These are phyloP conservation scores for Aureobasidium leucospermi DNA, from an alignment of 2,329 filamentous ascomycete species.

Conservation along the genomic window DNA sequence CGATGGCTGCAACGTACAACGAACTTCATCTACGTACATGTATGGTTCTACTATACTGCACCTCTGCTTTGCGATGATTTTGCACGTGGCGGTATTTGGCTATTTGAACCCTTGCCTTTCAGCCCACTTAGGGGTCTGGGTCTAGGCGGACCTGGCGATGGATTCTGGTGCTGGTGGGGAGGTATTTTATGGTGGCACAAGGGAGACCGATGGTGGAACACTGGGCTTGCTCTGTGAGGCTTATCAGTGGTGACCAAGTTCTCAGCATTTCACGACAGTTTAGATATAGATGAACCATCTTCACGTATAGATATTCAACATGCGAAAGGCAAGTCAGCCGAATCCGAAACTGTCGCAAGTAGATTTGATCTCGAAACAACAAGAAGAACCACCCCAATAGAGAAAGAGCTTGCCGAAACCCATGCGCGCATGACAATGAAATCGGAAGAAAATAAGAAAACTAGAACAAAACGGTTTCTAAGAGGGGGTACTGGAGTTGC, in stretches of 20 bases:
- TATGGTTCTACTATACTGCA: conserved; percentile 63
- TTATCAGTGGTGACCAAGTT: not conserved
- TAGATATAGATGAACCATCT: not conserved
- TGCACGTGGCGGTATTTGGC: conserved; percentile 64
- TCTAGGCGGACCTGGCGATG: conserved; percentile 52
- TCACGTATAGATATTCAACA: not conserved
- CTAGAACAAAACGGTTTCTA: conserved; percentile 4
- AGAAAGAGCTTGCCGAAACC: conserved; percentile 4
- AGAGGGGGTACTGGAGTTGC: conserved; percentile 5
- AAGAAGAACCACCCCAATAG: not conserved
- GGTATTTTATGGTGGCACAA: conserved; percentile 51
- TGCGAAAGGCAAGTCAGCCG: not conserved
- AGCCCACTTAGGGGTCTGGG: conserved; percentile 63
- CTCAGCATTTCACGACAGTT: not conserved
- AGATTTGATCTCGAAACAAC: conserved; percentile 6
- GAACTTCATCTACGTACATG: conserved; percentile 56
- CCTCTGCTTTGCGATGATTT: conserved; percentile 69
- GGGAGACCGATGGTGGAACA: conserved; percentile 58
- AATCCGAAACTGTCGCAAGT: conserved; percentile 6
- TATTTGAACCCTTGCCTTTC: conserved; percentile 74
- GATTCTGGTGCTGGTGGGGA: conserved; percentile 60
- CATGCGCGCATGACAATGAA: conserved; percentile 11
- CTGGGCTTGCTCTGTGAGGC: conserved; percentile 40
- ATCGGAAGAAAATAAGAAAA: not conserved
- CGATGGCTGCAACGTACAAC: conserved; percentile 39